Conservation (phyloP, 2,329 filamentous ascomycete genomes). For the Botrytis byssoidea region DNA sequence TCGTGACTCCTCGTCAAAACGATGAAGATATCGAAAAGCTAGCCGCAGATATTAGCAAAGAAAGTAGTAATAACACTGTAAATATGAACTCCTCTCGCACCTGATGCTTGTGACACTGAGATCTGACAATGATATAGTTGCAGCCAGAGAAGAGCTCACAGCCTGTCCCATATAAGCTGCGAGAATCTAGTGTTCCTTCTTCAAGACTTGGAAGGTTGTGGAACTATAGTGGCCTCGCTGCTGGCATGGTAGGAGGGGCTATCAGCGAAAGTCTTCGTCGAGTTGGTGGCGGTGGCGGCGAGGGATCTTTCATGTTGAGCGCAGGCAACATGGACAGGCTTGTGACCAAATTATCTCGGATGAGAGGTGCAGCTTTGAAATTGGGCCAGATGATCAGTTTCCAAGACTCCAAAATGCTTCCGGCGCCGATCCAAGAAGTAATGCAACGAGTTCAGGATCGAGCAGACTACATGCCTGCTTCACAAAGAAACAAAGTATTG, state of each 20-base stretch:
- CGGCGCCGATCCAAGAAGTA: constrained; percentile 80
- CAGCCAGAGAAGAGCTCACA: constrained; percentile 31
- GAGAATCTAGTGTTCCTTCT: constrained; percentile 87
- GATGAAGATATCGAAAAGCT: constrained; percentile 46
- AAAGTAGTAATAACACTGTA: constrained; percentile 39
- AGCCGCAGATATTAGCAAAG: constrained; percentile 44
- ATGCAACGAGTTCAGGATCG: constrained; percentile 93
- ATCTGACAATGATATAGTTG: constrained; percentile 44
- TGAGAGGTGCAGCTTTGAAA: constrained; percentile 96
- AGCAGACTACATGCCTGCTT: constrained; percentile 96
- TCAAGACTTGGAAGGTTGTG: constrained; percentile 83
- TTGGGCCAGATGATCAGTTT: constrained; percentile 98
- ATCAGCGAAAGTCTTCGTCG: constrained; percentile 82
- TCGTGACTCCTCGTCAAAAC: constrained; percentile 25
- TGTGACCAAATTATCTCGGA: constrained; percentile 87
- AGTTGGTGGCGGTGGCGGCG: constrained; percentile 65
- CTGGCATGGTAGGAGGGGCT: constrained; percentile 92
- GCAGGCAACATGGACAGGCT: constrained; percentile 88
- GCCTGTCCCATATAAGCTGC: constrained; percentile 61
- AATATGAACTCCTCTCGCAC: not conserved
- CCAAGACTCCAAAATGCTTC: constrained; percentile 94
- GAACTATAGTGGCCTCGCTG: constrained; percentile 92
- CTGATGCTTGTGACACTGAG: constrained; percentile 41
- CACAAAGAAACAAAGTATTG: constrained; percentile 85
- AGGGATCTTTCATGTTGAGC: constrained; percentile 82